phyloP scores from a whole-genome alignment of 2,329 filamentous ascomycete species.

The Cladophialophora carrionii region DNA sequence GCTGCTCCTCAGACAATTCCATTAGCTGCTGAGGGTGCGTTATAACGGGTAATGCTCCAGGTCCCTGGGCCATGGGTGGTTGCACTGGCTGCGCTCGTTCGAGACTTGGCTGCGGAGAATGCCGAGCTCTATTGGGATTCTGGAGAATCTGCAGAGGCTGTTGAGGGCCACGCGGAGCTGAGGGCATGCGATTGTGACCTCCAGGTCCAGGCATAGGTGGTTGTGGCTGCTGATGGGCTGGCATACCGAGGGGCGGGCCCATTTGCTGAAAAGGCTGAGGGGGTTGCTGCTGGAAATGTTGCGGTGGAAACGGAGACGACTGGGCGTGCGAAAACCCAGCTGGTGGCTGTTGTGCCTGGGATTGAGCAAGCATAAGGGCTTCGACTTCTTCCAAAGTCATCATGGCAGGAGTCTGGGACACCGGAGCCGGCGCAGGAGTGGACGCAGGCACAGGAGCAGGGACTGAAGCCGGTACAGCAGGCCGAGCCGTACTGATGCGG shows the following conservation, averaged over 20 bases:
- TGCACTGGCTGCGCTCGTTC: conserved; percentile 38
- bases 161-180: conserved; percentile 42
- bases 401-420: conserved; percentile 57
- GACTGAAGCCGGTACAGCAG: conserved; percentile 39
- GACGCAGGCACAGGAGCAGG: conserved; percentile 36
- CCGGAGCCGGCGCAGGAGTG: conserved; percentile 36
- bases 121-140: conserved; percentile 69
- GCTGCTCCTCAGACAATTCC: conserved; percentile 80
- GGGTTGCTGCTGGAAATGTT: conserved; percentile 41
- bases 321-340: conserved; percentile 41
- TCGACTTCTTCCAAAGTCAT: conserved; percentile 98
- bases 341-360: conserved; percentile 15
- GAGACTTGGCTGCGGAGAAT: conserved; percentile 46
- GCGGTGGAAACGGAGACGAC: conserved; percentile 38
- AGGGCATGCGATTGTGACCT: conserved; percentile 41
- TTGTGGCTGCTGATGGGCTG: conserved; percentile 38
- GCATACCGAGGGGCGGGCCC: conserved; percentile 12
- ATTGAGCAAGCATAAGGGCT: conserved; percentile 73
- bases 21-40: conserved; percentile 73
- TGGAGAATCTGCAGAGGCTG: conserved; percentile 76
- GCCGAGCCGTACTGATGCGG: conserved; percentile 36
- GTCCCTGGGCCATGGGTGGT: conserved; percentile 38
- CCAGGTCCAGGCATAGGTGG: conserved; percentile 45
- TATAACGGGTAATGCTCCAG: conserved; percentile 55
- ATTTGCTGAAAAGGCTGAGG: conserved; percentile 35